Percentiles rank a stretch among this genome's conserved stretches.
phyloP scores from a whole-genome alignment of 1,139 yeast genomes.

The Pichia sp. region DNA sequence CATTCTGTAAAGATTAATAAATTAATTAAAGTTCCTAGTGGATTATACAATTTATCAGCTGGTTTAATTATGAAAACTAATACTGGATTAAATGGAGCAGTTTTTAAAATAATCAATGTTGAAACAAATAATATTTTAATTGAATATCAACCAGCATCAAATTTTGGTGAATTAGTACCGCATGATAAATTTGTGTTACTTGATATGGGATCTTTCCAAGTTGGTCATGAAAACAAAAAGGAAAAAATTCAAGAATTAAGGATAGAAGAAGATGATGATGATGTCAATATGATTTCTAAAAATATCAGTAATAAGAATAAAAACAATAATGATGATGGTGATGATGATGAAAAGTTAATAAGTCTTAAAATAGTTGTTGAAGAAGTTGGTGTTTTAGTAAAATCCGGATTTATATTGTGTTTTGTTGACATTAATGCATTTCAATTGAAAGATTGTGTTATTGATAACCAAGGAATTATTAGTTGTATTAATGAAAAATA shows the following conservation, averaged over 20 bases:
- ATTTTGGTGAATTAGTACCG: conserved; percentile 53
- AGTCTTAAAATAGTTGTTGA: conserved; percentile 47
- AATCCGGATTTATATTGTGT: conserved; percentile 51
- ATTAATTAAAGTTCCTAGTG: conserved; percentile 45
- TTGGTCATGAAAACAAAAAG: conserved; percentile 12
- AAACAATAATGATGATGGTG: neutral
- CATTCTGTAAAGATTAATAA: conserved; percentile 18
- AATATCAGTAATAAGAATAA: too few relatives aligned
- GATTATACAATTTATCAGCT: conserved; percentile 42
- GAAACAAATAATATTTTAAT: conserved; percentile 27
- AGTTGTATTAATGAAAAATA: conserved; percentile 11
- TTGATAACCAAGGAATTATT: neutral
- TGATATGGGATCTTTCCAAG: conserved; percentile 46
- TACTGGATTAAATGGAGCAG: conserved; percentile 51
- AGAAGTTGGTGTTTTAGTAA: conserved; percentile 51
- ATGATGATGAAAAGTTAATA: conserved; percentile 25
- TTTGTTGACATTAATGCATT: conserved; percentile 46
- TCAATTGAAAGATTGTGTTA: conserved; percentile 11
- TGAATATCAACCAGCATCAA: conserved; percentile 50
- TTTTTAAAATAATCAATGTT: conserved; percentile 39
- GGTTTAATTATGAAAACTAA: conserved; percentile 50
- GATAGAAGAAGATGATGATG: neutral
- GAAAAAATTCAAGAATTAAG: neutral
- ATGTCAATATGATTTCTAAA: neutral
- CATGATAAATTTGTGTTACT: conserved; percentile 45